Evolutionary conservation across 2,329 filamentous ascomycete species (phyloP).

Genomic region (Aspergillus vadensis): DNA sequence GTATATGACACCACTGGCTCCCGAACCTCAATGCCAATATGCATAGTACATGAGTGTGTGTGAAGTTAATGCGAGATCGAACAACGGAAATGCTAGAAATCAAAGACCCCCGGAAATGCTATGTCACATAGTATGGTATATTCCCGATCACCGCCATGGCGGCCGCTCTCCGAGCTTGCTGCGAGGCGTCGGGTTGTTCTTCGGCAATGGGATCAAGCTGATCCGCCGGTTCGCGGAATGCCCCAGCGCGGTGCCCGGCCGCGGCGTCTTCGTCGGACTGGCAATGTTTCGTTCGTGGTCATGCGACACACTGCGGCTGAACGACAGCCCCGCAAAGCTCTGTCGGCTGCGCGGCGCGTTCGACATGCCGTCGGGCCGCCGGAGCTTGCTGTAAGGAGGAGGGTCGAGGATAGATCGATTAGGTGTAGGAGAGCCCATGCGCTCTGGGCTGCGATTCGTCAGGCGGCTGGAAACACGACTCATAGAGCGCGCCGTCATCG

Average conservation of each 20-base stretch:
- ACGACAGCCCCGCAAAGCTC: conserved; percentile 40
- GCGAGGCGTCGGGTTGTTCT: conserved; percentile 31
- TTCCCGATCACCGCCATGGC: conserved; percentile 36
- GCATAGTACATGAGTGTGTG: conserved; percentile 5
- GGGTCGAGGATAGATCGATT: conserved; percentile 38
- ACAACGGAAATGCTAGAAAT: conserved; percentile 12
- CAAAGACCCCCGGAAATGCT: conserved; percentile 19
- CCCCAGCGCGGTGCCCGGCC: conserved; percentile 44
- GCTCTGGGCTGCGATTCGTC: conserved; percentile 36
- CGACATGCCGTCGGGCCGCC: conserved; percentile 28
- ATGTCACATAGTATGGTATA: conserved; percentile 13
- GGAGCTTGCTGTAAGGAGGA: conserved; percentile 46
- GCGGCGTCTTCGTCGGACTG: conserved; percentile 33
- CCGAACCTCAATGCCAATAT: conserved; percentile 16
- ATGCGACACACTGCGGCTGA: conserved; percentile 33
- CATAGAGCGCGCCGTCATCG: conserved; percentile 30
- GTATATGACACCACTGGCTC: conserved; percentile 20
- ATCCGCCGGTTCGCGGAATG: conserved; percentile 41
- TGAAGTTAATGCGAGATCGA: conserved; percentile 17
- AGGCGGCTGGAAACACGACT: conserved; percentile 39
- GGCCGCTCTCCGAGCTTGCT: conserved; percentile 37
- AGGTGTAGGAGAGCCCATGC: conserved; percentile 32
- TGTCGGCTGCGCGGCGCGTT: conserved; percentile 41
- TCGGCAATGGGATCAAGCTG: conserved; percentile 46
- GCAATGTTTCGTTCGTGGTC: conserved; percentile 20